Evolutionary conservation across 495 filamentous ascomycete species (phyloP).

Genomic region (Viridothelium virens): DNA sequence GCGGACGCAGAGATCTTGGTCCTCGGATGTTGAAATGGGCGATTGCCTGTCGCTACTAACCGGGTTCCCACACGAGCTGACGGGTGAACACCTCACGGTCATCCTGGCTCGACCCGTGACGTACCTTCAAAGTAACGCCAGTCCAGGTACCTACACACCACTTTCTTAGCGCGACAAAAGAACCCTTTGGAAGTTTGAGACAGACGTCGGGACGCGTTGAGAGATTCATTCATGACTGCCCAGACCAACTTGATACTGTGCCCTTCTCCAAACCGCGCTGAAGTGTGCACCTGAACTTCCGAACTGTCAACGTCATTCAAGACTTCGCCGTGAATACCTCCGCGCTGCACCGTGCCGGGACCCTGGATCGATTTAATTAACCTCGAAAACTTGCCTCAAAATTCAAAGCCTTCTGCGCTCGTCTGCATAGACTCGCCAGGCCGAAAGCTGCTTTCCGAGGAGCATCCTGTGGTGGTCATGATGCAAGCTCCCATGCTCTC

Average conservation of each 20-base stretch:
- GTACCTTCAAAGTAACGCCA: not conserved
- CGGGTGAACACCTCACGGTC: not conserved
- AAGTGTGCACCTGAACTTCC: not conserved
- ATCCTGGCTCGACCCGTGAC: slow-evolving; percentile 6
- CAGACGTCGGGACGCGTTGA: not conserved
- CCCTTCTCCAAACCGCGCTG: not conserved
- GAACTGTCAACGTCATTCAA: slow-evolving; percentile 1
- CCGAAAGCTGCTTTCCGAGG: not conserved
- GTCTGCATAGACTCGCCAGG: not conserved
- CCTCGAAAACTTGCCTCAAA: not conserved
- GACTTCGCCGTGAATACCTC: not conserved
- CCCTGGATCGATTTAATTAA: not conserved
- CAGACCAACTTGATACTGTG: not conserved
- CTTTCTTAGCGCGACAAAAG: not conserved
- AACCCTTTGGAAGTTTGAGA: not conserved
- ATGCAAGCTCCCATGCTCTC: slow-evolving; percentile 85
- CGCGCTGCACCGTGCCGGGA: not conserved
- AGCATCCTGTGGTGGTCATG: slow-evolving; percentile 19
- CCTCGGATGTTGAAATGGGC: not conserved
- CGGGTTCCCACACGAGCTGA: not conserved
- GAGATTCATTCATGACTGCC: not conserved
- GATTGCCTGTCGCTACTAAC: not conserved
- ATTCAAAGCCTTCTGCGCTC: not conserved
- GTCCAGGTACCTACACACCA: not conserved
- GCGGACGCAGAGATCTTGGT: not conserved